Conservation (phyloP, 257 asterid genomes). For the Scutellaria minor region DNA sequence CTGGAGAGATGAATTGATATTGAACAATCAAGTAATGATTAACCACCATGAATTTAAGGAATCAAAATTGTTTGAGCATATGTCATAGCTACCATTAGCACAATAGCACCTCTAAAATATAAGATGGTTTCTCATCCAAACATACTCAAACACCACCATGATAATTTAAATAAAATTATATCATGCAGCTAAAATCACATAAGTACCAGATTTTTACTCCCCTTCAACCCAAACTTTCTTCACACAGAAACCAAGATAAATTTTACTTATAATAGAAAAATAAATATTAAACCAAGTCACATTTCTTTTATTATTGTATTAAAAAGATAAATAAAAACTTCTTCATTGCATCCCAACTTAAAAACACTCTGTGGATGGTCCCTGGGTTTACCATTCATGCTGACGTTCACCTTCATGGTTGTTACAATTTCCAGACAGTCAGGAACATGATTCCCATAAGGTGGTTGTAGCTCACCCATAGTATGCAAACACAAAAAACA, state of each 20-base stretch:
- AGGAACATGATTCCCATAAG: background rate
- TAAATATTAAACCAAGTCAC: background rate
- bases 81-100: background rate
- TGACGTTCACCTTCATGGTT: slow-evolving; percentile 11
- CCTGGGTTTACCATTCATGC: background rate
- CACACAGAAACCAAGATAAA: background rate
- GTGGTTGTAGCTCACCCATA: background rate
- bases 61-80: background rate
- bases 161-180: background rate
- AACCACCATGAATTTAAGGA: background rate
- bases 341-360: slow-evolving; percentile 16
- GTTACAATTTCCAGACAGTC: slow-evolving; percentile 1
- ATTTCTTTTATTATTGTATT: background rate
- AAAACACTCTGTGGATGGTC: background rate
- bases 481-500: background rate
- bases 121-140: slow-evolving; percentile 16
- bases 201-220: background rate
- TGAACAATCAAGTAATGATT: slow-evolving; percentile 28
- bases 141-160: slow-evolving; percentile 17
- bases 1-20: slow-evolving; percentile 52
- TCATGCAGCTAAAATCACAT: slow-evolving; percentile 7
- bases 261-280: background rate
- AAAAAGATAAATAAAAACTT: background rate
- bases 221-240: background rate
- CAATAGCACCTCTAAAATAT: background rate